Conservation (phyloP, 2,329 filamentous ascomycete genomes). For the Phialophora expanda region DNA sequence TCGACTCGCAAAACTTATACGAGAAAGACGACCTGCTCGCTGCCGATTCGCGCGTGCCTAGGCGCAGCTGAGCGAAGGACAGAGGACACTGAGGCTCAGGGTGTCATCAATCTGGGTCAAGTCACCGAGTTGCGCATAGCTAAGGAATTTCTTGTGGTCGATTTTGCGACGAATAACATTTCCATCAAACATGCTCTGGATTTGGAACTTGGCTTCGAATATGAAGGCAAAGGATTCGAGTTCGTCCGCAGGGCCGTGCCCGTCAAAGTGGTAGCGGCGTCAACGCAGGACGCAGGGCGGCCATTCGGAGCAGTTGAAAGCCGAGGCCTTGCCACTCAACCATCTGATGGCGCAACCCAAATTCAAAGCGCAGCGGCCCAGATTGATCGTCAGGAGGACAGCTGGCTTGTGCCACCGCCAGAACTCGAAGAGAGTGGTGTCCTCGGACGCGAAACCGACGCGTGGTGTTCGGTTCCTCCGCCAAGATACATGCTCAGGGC, state of each 20-base stretch:
- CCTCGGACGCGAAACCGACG: conserved; percentile 7
- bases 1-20: conserved; percentile 18
- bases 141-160: conserved; percentile 5
- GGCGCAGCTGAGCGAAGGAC: background rate
- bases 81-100: background rate
- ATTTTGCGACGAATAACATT: conserved; percentile 9
- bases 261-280: background rate
- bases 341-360: background rate
- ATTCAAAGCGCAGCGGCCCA: background rate
- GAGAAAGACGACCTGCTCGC: conserved; percentile 11
- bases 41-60: background rate
- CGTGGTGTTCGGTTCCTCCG: conserved; percentile 6
- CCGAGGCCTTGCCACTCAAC: background rate
- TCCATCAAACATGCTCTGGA: conserved; percentile 9
- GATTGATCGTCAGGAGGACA: background rate
- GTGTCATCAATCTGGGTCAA: conserved; percentile 8
- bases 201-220: conserved; percentile 12
- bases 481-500: conserved; percentile 13
- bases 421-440: background rate
- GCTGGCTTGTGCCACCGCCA: background rate
- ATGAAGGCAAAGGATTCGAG: conserved; percentile 1
- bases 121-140: conserved; percentile 14
- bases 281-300: background rate
- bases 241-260: conserved; percentile 8
- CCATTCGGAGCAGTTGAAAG: background rate